phyloP scores from a whole-genome alignment of 208 protist genomes.

The Leptomonas seymouri region DNA sequence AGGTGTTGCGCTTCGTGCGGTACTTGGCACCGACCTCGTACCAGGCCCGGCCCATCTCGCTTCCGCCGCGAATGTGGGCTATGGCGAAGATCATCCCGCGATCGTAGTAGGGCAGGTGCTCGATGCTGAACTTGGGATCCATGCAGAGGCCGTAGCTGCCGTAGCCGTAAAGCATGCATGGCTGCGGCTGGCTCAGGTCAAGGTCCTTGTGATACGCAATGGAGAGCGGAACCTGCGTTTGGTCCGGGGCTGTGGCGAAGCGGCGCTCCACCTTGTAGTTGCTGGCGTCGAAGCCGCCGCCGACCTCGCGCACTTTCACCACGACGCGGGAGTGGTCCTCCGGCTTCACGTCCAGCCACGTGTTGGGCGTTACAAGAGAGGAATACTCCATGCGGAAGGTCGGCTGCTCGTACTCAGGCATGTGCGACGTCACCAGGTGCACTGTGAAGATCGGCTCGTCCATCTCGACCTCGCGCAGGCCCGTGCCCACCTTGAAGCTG shows the following conservation, averaged over 20 bases:
- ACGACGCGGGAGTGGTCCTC: conserved; percentile 38
- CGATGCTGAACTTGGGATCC: conserved; percentile 85
- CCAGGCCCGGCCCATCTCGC: conserved; percentile 91
- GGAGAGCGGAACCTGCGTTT: conserved; percentile 74
- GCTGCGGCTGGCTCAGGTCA: conserved; percentile 63
- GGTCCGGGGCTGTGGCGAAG: conserved; percentile 81
- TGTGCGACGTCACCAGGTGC: conserved; percentile 54
- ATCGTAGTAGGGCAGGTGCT: conserved; percentile 83
- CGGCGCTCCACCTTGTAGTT: conserved; percentile 75
- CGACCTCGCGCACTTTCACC: conserved; percentile 79
- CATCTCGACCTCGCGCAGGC: conserved; percentile 62
- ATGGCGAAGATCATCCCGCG: conserved; percentile 92
- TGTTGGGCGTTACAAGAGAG: conserved; percentile 79
- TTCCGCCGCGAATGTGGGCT: conserved; percentile 92
- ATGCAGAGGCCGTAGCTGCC: conserved; percentile 89
- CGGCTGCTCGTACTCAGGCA: conserved; percentile 67
- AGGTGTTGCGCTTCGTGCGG: conserved; percentile 94
- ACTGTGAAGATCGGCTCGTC: conserved; percentile 78
- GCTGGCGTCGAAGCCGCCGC: conserved; percentile 64
- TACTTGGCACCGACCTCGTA: conserved; percentile 94
- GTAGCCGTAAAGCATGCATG: conserved; percentile 92
- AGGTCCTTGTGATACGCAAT: conserved; percentile 82
- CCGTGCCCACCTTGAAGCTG: conserved; percentile 30
- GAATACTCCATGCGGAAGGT: conserved; percentile 84
- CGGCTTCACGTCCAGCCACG: conserved; percentile 70